Conservation (phyloP, 1,284 basidiomycete species). For the Wallemia hederae region DNA sequence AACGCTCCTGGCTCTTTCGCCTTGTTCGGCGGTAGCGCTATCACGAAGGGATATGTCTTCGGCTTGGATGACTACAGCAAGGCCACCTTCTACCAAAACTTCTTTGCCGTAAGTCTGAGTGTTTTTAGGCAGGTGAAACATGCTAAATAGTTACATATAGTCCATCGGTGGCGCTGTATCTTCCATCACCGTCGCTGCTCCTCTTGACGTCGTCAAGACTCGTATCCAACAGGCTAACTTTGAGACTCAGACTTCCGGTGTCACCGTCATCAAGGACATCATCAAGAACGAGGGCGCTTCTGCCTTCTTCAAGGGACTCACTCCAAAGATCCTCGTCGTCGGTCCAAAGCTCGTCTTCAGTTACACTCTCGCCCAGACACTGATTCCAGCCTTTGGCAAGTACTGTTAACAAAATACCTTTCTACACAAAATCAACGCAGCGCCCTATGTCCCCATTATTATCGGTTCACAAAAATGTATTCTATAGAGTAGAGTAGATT, state of each 20-base stretch:
- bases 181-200: conserved; percentile 83
- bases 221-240: conserved; percentile 97
- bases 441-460: neutral
- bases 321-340: conserved; percentile 85
- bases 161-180: conserved; percentile 80
- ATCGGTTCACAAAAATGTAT: neutral
- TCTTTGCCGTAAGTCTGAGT: conserved; percentile 5
- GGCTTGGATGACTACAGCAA: conserved; percentile 62
- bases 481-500: neutral
- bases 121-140: neutral
- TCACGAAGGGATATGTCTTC: conserved; percentile 78
- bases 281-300: conserved; percentile 52
- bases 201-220: conserved; percentile 85
- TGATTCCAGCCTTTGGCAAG: conserved; percentile 79
- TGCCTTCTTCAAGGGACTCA: conserved; percentile 93
- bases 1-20: conserved; percentile 92
- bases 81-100: conserved; percentile 72
- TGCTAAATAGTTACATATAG: conserved; percentile 27
- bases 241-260: conserved; percentile 55
- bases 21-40: conserved; percentile 80
- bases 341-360: conserved; percentile 95
- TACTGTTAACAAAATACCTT: conserved; percentile 23
- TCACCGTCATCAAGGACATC: conserved; percentile 60
- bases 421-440: no score
- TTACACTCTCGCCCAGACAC: conserved; percentile 81